Percentiles rank a stretch among this genome's conserved stretches.
Conservation (phyloP, 208 protist species). For the Leishmania guyanensis region DNA sequence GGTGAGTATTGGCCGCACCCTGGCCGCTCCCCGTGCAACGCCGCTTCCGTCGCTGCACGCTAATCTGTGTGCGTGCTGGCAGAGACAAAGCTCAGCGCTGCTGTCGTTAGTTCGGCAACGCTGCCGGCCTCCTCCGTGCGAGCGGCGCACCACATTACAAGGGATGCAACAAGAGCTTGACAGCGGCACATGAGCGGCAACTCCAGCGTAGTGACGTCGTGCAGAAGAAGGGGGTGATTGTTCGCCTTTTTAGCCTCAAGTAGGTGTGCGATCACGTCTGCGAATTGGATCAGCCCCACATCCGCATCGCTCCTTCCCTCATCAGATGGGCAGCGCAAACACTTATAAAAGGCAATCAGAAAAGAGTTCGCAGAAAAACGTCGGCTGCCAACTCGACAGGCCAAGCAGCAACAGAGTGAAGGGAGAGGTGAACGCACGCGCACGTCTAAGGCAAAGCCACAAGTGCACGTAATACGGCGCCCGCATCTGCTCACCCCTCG, state of each 20-base stretch:
- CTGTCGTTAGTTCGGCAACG: background rate
- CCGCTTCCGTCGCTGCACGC: too few relatives aligned
- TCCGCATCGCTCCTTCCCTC: background rate
- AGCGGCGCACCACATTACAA: background rate
- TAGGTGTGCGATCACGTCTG: background rate
- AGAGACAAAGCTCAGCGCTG: background rate
- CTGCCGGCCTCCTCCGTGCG: background rate
- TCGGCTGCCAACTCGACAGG: too few relatives aligned
- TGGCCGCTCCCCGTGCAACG: too few relatives aligned
- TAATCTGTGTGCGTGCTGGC: background rate
- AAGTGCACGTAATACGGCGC: background rate
- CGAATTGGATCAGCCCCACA: background rate
- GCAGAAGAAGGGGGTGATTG: background rate
- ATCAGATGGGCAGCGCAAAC: background rate
- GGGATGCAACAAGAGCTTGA: background rate
- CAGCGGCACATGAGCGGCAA: background rate
- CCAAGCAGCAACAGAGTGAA: too few relatives aligned
- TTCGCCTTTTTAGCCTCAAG: background rate
- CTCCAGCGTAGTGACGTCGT: background rate
- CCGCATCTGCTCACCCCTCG: background rate
- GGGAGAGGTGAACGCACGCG: background rate
- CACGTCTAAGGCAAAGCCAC: background rate
- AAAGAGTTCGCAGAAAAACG: background rate
- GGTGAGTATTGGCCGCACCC: too few relatives aligned
- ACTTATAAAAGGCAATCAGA: conserved; percentile 1